Percentiles rank a stretch among this genome's conserved stretches.
These are phyloP conservation scores for Lachnellula suecica DNA, from an alignment of 2,329 filamentous ascomycete genomes.

Conservation along the genomic window DNA sequence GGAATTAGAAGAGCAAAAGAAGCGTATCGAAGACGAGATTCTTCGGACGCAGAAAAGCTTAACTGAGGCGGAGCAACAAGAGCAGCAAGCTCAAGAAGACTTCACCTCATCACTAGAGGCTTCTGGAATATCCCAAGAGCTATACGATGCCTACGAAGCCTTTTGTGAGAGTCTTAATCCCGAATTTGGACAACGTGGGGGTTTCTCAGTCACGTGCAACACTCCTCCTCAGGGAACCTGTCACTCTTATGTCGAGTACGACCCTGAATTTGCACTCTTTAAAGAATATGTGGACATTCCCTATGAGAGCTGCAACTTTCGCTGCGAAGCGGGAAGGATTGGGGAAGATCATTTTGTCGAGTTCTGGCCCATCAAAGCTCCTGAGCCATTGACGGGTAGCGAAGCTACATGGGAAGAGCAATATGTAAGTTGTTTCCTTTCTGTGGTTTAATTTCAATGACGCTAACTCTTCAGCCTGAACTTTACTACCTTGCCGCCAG, in stretches of 20 bases:
- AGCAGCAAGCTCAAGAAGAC: not conserved
- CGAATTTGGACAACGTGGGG: conserved; percentile 5
- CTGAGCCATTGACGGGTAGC: not conserved
- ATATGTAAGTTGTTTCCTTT: conserved; percentile 6
- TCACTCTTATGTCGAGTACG: not conserved
- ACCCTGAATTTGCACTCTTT: conserved; percentile 1
- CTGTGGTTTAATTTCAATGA: not conserved
- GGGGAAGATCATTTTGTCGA: not conserved
- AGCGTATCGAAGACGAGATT: too few relatives aligned
- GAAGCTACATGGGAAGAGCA: conserved; percentile 8
- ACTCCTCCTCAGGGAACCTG: not conserved
- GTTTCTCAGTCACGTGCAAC: conserved; percentile 5
- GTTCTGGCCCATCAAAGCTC: conserved; percentile 6
- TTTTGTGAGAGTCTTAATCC: conserved; percentile 8
- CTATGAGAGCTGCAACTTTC: conserved; percentile 4
- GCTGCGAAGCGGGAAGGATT: not conserved
- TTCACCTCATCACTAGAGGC: not conserved
- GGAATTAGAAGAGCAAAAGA: too few relatives aligned
- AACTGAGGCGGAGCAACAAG: not conserved
- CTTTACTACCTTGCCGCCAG: not conserved
- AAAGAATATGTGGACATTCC: conserved; percentile 3
- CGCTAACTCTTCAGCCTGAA: not conserved
- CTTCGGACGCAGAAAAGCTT: not conserved
- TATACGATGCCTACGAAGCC: conserved; percentile 6
- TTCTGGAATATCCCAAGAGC: conserved; percentile 3